Percentiles rank a stretch among this genome's conserved stretches.
phyloP scores from a whole-genome alignment of 305 asterid species.

The Plantago coronopus region DNA sequence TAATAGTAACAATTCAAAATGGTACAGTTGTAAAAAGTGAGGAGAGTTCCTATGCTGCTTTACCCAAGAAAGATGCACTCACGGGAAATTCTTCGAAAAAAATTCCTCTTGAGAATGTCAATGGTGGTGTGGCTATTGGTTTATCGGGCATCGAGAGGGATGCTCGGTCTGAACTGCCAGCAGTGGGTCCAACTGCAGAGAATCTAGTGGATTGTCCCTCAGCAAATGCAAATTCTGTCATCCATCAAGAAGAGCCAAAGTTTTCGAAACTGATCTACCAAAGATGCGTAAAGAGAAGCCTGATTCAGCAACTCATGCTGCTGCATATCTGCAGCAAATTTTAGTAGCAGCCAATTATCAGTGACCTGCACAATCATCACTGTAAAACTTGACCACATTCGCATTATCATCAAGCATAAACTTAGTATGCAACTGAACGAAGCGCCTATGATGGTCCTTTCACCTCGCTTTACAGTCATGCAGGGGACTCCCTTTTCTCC shows the following conservation, averaged over 20 bases:
- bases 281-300: conserved; percentile 65
- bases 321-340: neutral
- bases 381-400: neutral
- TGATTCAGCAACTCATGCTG: conserved; percentile 24
- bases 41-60: conserved; percentile 32
- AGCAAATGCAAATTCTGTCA: conserved; percentile 20
- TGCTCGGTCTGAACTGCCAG: conserved; percentile 21
- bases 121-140: conserved; percentile 24
- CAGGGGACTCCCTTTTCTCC: neutral
- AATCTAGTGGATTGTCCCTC: conserved; percentile 26
- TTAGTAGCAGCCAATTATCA: neutral
- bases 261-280: conserved; percentile 59
- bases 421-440: neutral
- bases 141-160: conserved; percentile 27
- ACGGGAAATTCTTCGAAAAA: conserved; percentile 30
- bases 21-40: conserved; percentile 34
- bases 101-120: conserved; percentile 20
- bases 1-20: too few species aligned
- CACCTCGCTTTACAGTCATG: neutral
- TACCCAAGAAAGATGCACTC: conserved; percentile 30
- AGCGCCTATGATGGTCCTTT: conserved; percentile 2
- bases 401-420: neutral
- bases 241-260: conserved; percentile 21
- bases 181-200: conserved; percentile 27
- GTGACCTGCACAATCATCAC: neutral